These are phyloP conservation scores for Pelargonium fulgidum DNA, from an alignment of 441 rosid species.

Conservation along the genomic window DNA sequence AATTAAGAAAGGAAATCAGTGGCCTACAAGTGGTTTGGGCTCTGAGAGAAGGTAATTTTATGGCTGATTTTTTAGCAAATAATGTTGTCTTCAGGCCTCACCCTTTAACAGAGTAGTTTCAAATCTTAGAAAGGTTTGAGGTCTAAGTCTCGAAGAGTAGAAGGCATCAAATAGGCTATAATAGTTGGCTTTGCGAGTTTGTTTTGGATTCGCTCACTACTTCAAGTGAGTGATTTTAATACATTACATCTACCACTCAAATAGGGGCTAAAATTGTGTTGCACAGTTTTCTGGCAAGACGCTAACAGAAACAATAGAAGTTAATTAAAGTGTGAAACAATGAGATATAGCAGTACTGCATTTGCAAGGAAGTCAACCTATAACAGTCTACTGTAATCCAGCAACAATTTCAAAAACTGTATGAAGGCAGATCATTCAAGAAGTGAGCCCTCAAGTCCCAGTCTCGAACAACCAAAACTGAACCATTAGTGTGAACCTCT, in stretches of 20 bases:
- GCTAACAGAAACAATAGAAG: not conserved
- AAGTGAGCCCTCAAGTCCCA: not conserved
- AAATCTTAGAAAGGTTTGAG: too few species aligned
- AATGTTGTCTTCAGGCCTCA: too few species aligned
- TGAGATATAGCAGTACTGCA: not conserved
- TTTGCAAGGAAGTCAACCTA: not conserved
- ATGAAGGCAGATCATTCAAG: not conserved
- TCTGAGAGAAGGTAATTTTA: too few species aligned
- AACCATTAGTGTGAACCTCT: not conserved
- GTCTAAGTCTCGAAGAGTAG: too few species aligned
- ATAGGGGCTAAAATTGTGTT: not conserved
- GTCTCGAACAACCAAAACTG: not conserved
- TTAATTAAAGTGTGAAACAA: not conserved
- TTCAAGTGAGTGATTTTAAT: not conserved
- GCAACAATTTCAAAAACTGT: not conserved
- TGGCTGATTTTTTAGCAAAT: too few species aligned
- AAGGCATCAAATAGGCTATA: too few species aligned
- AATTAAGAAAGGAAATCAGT: too few species aligned
- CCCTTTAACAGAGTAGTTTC: too few species aligned
- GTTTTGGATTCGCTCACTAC: too few species aligned
- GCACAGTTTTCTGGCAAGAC: not conserved
- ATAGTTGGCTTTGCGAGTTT: too few species aligned
- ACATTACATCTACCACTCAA: not conserved
- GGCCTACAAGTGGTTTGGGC: too few species aligned
- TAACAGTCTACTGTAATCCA: not conserved